Evolutionary conservation across 352 stramenopile species (phyloP).

Genomic region (Pythium aristosporum): DNA sequence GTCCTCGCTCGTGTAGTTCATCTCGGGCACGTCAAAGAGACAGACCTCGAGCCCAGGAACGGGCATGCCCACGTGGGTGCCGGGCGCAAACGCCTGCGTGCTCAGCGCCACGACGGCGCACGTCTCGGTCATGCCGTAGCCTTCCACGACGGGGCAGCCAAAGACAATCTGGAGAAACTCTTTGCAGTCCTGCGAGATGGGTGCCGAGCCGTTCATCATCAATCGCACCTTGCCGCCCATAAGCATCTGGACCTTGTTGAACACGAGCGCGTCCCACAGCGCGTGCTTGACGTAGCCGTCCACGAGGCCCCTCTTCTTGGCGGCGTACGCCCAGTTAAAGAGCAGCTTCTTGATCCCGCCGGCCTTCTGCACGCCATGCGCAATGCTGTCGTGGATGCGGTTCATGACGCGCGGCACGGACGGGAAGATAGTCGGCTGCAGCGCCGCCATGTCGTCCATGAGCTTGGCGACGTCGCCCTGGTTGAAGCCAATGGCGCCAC

Average conservation of each 20-base stretch:
- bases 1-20: conserved; percentile 90
- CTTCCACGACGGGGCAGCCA: conserved; percentile 89
- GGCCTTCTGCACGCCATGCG: conserved; percentile 28
- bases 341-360: conserved; percentile 33
- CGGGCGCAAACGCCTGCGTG: conserved; percentile 32
- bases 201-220: conserved; percentile 93
- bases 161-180: conserved; percentile 94
- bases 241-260: conserved; percentile 92
- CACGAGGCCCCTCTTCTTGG: conserved; percentile 41
- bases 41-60: conserved; percentile 88
- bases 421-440: conserved; percentile 90
- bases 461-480: conserved; percentile 86
- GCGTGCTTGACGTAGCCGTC: conserved; percentile 42
- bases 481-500: conserved; percentile 70
- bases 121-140: conserved; percentile 95
- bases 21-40: conserved; percentile 94
- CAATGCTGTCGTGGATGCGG: conserved; percentile 82
- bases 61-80: conserved; percentile 91
- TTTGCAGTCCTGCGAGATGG: conserved; percentile 91
- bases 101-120: conserved; percentile 41
- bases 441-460: conserved; percentile 91
- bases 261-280: conserved; percentile 95
- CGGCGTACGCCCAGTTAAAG: conserved; percentile 37
- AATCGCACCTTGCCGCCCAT: conserved; percentile 88
- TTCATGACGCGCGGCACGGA: conserved; percentile 93